These are phyloP conservation scores for Dioszegia aurantiaca DNA, from an alignment of 768 basidiomycete genomes.

Conservation along the genomic window DNA sequence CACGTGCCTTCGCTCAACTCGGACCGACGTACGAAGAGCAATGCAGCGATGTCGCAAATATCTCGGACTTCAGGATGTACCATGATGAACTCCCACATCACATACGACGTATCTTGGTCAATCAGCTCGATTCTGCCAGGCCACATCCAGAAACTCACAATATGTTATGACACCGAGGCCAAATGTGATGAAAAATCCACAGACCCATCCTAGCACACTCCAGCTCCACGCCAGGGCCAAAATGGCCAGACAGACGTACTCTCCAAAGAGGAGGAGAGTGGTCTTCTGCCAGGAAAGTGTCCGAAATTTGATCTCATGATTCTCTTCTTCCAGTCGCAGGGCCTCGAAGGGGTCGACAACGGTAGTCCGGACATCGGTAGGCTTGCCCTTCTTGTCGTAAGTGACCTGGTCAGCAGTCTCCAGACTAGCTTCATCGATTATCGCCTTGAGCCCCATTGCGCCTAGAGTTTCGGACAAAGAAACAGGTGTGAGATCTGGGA, in stretches of 20 bases:
- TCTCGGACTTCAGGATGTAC: conserved; percentile 58
- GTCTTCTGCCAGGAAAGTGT: conserved; percentile 45
- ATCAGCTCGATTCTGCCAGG: neutral
- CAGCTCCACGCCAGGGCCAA: conserved; percentile 44
- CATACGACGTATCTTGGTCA: conserved; percentile 55
- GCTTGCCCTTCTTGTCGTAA: conserved; percentile 13
- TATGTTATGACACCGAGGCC: conserved; percentile 38
- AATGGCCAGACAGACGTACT: conserved; percentile 47
- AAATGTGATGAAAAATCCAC: conserved; percentile 45
- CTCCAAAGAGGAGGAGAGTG: conserved; percentile 40
- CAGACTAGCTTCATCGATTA: neutral
- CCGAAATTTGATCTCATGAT: conserved; percentile 40
- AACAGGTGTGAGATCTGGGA: neutral
- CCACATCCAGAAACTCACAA: conserved; percentile 23
- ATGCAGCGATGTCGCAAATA: conserved; percentile 59
- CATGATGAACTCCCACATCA: conserved; percentile 58
- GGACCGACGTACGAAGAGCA: conserved; percentile 43
- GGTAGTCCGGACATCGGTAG: conserved; percentile 5
- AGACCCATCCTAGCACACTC: conserved; percentile 43
- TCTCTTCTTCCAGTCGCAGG: conserved; percentile 29
- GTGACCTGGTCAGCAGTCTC: conserved; percentile 16
- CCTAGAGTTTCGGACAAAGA: neutral
- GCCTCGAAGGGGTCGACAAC: conserved; percentile 38
- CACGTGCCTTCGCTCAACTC: neutral
- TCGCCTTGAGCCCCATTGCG: neutral